These are phyloP conservation scores for Colletotrichum godetiae DNA, from an alignment of 2,329 filamentous ascomycete species.

Conservation along the genomic window DNA sequence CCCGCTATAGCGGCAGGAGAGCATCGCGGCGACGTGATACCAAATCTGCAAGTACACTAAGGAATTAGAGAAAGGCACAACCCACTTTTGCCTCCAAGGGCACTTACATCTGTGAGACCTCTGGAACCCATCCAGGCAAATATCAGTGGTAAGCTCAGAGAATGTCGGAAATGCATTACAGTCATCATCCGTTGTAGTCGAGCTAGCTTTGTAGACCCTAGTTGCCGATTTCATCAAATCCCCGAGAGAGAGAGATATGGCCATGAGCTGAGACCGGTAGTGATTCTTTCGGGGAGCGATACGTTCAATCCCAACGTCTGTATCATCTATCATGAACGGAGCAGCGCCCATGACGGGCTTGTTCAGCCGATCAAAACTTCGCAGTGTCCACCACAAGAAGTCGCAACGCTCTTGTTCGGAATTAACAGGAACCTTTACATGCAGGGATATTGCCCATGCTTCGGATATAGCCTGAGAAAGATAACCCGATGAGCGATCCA, in stretches of 20 bases:
- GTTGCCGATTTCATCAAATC: constrained; percentile 37
- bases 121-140: constrained; percentile 23
- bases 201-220: constrained; percentile 37
- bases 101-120: constrained; percentile 33
- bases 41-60: constrained; percentile 38
- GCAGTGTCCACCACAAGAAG: constrained; percentile 37
- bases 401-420: constrained; percentile 32
- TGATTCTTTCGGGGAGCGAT: background rate
- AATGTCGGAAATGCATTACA: constrained; percentile 32
- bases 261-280: constrained; percentile 35
- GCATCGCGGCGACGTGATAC: constrained; percentile 39
- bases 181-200: constrained; percentile 29
- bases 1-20: constrained; percentile 38
- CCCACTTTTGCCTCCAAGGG: background rate
- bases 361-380: constrained; percentile 38
- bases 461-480: constrained; percentile 41
- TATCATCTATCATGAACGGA: constrained; percentile 39
- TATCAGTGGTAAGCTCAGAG: background rate
- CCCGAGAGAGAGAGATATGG: constrained; percentile 27
- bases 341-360: constrained; percentile 39
- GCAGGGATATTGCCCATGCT: constrained; percentile 40
- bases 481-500: constrained; percentile 39
- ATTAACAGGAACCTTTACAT: constrained; percentile 36
- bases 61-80: background rate
- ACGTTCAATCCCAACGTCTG: constrained; percentile 34